Base-by-base conservation (phyloP, 1,139 yeast genomes). In the Kluyveromyces sp. region DNA sequence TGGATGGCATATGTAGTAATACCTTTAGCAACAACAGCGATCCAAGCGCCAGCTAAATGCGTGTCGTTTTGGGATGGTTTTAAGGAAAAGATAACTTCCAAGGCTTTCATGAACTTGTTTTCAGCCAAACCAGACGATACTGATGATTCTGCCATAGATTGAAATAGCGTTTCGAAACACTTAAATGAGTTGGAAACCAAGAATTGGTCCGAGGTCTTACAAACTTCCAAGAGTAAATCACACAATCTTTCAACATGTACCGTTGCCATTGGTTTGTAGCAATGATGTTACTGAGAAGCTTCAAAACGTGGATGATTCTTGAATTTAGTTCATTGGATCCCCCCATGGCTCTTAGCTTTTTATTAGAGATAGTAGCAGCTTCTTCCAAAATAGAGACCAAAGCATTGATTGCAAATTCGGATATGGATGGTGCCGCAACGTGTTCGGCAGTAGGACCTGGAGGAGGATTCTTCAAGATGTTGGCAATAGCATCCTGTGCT, bases 31-130 rank as follows among this genome's bases (percentile, higher is more conserved):
- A 92, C 77, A 28, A 89, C 96, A 1, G 97, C 96, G 44, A 89
- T 76, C 98, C 98, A 92, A 7, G 96, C 78, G 21, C 95, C 96
- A 15, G 94, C 88, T 55, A 92, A 74, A 64, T 88, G 90, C 38
- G 83, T 73, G 60, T 92, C 98, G 56, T 83, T 84, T 29, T 78
- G 64, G 1, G 95, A 74, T 4, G 98, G 98, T 54, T 81, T 82
- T 60, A 90, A 73, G 51, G 85, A 87, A 56, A 87, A 77, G 42
- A 92, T 80, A 37, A 85, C 76, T 56, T 83, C 79, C 50, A 89
- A 70, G 15, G 87, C 82, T 47, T 71, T 75, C 27, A 74, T 65
- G 54, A 85, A 81, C 57, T 80, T 83, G 39, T 78, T 78, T 56
- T 79, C 79, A 21, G 78, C 73, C 21, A 67, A 57, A n/a, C 61